Base-by-base conservation (phyloP, 106 monocot species). In the Narthecium ossifragum region DNA sequence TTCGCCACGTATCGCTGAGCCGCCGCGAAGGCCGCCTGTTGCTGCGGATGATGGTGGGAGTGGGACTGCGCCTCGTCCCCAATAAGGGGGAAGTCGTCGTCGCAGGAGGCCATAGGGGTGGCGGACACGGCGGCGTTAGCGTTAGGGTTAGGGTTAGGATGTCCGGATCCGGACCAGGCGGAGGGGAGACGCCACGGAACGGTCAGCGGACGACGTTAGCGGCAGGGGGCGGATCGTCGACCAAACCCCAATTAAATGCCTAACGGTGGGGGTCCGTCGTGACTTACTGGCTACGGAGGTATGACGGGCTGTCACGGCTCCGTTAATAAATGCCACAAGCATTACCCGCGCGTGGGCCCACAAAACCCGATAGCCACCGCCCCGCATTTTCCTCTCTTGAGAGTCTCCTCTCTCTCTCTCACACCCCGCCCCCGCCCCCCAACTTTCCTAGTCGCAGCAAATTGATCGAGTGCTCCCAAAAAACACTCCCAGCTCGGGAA, bases 21-120 rank as follows among this genome's bases (percentile, higher is more conserved):
- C 24, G 33, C 50, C 56, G 46, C 26, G 74, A 54, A 21, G 43
- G 31, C 43, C 48, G 60, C 60, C 49, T 63, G 51, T 20, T 68
- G 56, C 33, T 59, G 78, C 21, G 73, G 71, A 26, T 53, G 60
- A 25, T 67, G 65, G 22, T 48, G 41, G 3, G 38, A 61, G 31
- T 46, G 68, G 21, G 56, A 62, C 18, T 57, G 75, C 25, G 62
- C 71, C 15, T 74, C 89, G 71, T 85, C 84, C 5, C 69, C 77
- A 60, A 90, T 69, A 48, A 85, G 78, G 57, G 37, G 18, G 75
- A 78, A 81, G 70, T 81, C 85, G 57, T 90, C 90, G 78, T 85
- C 78, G 69, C 74, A 81, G 61, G 73, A 70, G 62, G 78, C 75
- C 76, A 84, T 79, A 51, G 60, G 22, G 43, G 39, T 7, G 65